A percentile compares a stretch with the other conserved stretches of the same genome.
Conservation (phyloP, 2,329 filamentous ascomycete species). For the Xylaria sp. region DNA sequence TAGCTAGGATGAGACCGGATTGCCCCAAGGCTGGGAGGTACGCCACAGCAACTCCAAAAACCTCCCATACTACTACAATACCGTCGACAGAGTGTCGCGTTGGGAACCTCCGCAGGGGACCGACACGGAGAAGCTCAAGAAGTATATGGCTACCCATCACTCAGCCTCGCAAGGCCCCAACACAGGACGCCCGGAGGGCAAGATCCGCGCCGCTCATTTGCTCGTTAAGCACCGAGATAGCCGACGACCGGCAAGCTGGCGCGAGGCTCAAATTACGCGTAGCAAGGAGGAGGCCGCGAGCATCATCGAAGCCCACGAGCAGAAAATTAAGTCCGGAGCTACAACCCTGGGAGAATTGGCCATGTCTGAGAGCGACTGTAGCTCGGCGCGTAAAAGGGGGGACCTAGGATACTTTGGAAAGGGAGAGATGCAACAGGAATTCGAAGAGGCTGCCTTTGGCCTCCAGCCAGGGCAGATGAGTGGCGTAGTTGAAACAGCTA, state of each 20-base stretch:
- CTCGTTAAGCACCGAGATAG: conserved; percentile 93
- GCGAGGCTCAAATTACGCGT: conserved; percentile 85
- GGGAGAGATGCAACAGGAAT: conserved; percentile 98
- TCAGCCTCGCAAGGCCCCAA: conserved; percentile 58
- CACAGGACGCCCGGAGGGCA: conserved; percentile 62
- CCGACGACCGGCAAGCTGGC: conserved; percentile 90
- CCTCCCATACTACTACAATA: conserved; percentile 98
- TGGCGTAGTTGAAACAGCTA: conserved; percentile 86
- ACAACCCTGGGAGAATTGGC: conserved; percentile 81
- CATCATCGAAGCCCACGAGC: conserved; percentile 77
- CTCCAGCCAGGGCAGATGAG: conserved; percentile 87
- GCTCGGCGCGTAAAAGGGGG: conserved; percentile 89
- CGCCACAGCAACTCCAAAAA: conserved; percentile 98
- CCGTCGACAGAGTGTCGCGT: conserved; percentile 81
- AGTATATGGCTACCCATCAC: conserved; percentile 91
- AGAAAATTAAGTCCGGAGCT: conserved; percentile 73
- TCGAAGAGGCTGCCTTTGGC: conserved; percentile 94
- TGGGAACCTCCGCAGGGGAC: conserved; percentile 93
- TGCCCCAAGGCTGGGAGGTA: conserved; percentile 90
- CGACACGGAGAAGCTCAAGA: conserved; percentile 89
- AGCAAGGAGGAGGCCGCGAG: conserved; percentile 83
- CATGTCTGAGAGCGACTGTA: conserved; percentile 90
- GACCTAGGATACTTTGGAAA: conserved; percentile 94
- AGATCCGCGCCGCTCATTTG: conserved; percentile 92
- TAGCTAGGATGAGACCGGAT: conserved; percentile 72